phyloP scores from a whole-genome alignment of 2,329 filamentous ascomycete genomes.

The Calonectria pseudoreteaudii region DNA sequence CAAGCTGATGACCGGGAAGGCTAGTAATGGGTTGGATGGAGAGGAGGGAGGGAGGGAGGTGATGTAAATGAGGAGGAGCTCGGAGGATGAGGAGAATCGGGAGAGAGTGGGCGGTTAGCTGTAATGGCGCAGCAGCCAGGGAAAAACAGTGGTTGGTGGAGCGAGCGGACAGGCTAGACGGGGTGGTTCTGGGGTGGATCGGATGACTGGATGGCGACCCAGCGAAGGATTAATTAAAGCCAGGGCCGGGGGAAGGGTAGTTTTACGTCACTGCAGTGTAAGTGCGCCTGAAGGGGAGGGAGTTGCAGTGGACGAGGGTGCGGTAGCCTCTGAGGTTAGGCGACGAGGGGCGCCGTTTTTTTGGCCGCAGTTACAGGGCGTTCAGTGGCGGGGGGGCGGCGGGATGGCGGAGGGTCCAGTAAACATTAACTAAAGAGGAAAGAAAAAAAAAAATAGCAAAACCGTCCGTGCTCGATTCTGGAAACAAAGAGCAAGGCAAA shows the following conservation, averaged over 20 bases:
- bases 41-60: conserved; percentile 33
- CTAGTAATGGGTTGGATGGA: conserved; percentile 33
- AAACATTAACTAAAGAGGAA: background rate
- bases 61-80: conserved; percentile 34
- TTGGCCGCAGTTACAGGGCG: conserved; percentile 8
- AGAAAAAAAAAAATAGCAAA: background rate
- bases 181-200: conserved; percentile 7
- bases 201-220: conserved; percentile 12
- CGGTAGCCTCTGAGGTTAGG: conserved; percentile 11
- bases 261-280: conserved; percentile 12
- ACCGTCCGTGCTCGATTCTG: conserved; percentile 19
- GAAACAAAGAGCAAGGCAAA: conserved; percentile 8
- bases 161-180: background rate
- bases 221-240: conserved; percentile 18
- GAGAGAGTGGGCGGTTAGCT: conserved; percentile 26
- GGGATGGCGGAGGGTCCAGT: conserved; percentile 23
- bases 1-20: conserved; percentile 28
- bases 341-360: conserved; percentile 1
- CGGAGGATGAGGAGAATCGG: conserved; percentile 29
- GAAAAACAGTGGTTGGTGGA: conserved; percentile 24
- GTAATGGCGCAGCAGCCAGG: conserved; percentile 18
- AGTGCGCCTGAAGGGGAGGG: background rate
- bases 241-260: background rate
- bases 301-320: background rate
- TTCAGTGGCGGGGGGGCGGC: conserved; percentile 13